Base-by-base conservation (phyloP, 1,139 yeast species). In the Tardiomyces depauwii region DNA sequence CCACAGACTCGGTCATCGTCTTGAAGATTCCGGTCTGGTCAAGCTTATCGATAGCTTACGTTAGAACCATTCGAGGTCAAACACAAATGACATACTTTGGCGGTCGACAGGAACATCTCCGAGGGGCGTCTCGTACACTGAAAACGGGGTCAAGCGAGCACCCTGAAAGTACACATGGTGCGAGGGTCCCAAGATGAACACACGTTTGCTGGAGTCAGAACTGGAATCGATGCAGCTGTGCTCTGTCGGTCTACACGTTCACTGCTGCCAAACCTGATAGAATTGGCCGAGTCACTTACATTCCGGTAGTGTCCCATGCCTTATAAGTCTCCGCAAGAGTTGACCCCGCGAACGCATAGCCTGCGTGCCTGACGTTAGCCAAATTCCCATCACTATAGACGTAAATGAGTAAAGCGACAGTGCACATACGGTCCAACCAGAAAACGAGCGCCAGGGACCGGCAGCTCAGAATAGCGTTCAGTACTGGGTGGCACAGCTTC, bases 121-220 rank as follows among this genome's bases (percentile, higher is more conserved):
- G 11, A 89, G 60, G 0, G 98, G 98, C 0, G 98, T 89, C 42
- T 74, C 82, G 56, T 87, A 81, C 12, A 52, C 57, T 11, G 70
- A 70, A 57, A 71, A 87, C 1, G 62, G 64, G 2, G 86, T 72
- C 4, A 87, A 61, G 53, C 74, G 68, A 0, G 80, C 88, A 21
- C 72, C 72, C 47, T 71, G 70, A 66, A 84, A 87, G 59, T 82
- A 87, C n/a, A 83, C 80, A 61, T 86, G 95, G 60, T 91, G 99
- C 0, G 96, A 83, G 0, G 99, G 98, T 0, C 98, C 97, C 56
- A 91, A 63, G 1, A 91, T 70, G 54, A 91, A 85, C 1, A 91
- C 76, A 19, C 93, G 68, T 54, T 78, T 74, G 39, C 74, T 30
- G 36, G 11, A 67, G 44, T 45, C 33, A 28, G 49, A 9, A 27